phyloP scores from a whole-genome alignment of 306 rosid genomes.

The Cotoneaster glaucophyllus region DNA sequence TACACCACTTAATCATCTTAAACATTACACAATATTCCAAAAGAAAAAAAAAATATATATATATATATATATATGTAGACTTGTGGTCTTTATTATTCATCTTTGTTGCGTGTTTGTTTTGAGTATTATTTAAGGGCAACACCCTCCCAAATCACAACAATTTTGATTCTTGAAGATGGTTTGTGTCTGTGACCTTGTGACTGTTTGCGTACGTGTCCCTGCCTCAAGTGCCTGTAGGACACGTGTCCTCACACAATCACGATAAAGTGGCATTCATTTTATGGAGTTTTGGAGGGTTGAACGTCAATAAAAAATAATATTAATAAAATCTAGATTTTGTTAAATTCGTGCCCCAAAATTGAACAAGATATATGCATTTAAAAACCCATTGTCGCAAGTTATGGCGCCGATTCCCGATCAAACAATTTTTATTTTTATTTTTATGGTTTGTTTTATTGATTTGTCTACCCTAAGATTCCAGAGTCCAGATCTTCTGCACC shows the following conservation, averaged over 20 bases:
- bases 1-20: too few relatives aligned
- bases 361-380: background rate
- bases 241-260: slow-evolving; percentile 3
- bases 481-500: too few relatives aligned
- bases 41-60: too few relatives aligned
- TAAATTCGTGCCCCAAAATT: background rate
- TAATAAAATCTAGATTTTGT: too few relatives aligned
- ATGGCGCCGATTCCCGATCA: background rate
- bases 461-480: too few relatives aligned
- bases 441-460: background rate
- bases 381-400: background rate
- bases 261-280: slow-evolving; percentile 17
- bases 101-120: background rate
- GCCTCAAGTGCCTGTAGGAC: background rate
- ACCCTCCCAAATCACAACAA: background rate
- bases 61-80: background rate
- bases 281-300: background rate
- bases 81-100: too few relatives aligned
- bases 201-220: slow-evolving; percentile 22
- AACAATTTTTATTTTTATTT: background rate
- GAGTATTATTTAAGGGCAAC: background rate
- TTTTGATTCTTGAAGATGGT: background rate
- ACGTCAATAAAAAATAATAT: too few relatives aligned
- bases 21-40: too few relatives aligned
- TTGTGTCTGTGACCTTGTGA: background rate